phyloP scores from a whole-genome alignment of 2,329 filamentous ascomycete species.

The Sphaerostilbella broomeana region DNA sequence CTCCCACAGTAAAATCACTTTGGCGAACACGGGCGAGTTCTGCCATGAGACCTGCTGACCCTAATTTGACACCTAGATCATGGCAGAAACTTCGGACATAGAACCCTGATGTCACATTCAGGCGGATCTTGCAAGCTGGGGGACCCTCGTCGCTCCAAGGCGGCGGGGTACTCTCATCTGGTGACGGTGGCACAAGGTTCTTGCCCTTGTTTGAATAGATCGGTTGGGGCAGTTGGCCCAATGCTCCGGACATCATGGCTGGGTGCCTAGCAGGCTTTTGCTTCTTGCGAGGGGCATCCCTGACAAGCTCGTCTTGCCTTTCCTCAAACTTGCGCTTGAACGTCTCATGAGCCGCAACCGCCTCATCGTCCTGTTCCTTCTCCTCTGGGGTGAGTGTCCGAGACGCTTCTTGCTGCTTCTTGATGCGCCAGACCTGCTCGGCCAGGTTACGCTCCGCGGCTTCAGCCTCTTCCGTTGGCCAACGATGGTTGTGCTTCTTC shows the following conservation, averaged over 20 bases:
- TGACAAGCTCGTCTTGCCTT: conserved; percentile 50
- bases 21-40: conserved; percentile 75
- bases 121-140: conserved; percentile 73
- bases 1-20: conserved; percentile 67
- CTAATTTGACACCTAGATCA: conserved; percentile 77
- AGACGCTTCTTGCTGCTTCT: conserved; percentile 46
- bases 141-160: conserved; percentile 58
- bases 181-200: conserved; percentile 46
- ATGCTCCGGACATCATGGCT: conserved; percentile 52
- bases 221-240: conserved; percentile 45
- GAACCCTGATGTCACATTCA: conserved; percentile 93
- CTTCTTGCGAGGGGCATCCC: conserved; percentile 38
- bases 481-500: conserved; percentile 70
- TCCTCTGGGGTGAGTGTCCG: conserved; percentile 48
- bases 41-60: conserved; percentile 79
- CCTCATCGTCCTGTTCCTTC: conserved; percentile 48
- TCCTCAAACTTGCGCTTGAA: conserved; percentile 54
- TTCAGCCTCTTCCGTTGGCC: conserved; percentile 73
- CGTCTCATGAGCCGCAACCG: conserved; percentile 48
- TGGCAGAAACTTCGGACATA: conserved; percentile 93
- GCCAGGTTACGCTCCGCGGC: conserved; percentile 69
- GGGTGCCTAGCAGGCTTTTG: conserved; percentile 25
- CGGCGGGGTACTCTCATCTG: conserved; percentile 41
- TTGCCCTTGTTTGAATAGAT: conserved; percentile 36
- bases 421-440: conserved; percentile 61